Evolutionary conservation across 352 stramenopile genomes (phyloP).

Genomic region (Hyphochytrium catenoides): DNA sequence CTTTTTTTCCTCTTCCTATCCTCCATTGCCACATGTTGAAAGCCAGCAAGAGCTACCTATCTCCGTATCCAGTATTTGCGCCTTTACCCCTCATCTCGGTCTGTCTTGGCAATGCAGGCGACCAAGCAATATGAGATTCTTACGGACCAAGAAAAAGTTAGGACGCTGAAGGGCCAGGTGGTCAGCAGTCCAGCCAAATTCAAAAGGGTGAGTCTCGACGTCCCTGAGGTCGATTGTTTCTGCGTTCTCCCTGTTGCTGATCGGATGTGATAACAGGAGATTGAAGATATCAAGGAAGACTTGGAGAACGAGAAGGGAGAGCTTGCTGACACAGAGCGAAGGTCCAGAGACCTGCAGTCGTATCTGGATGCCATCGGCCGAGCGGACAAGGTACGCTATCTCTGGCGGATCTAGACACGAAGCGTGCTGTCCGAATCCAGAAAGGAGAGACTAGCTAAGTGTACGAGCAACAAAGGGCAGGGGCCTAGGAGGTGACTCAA

Average conservation of each 20-base stretch:
- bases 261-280: conserved; percentile 20
- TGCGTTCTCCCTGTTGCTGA: neutral
- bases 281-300: conserved; percentile 37
- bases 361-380: conserved; percentile 36
- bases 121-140: conserved; percentile 42
- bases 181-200: conserved; percentile 69
- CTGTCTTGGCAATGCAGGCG: conserved; percentile 4
- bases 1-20: no score
- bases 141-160: conserved; percentile 49
- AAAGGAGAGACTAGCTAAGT: no score
- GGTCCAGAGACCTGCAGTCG: conserved; percentile 21
- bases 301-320: conserved; percentile 15
- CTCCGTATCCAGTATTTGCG: conserved; percentile 10
- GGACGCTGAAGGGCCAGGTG: conserved; percentile 44
- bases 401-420: no score
- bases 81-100: neutral
- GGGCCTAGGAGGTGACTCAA: no score
- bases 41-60: no score
- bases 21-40: no score
- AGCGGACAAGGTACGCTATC: conserved; percentile 17
- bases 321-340: conserved; percentile 30
- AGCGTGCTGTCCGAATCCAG: no score
- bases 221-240: neutral
- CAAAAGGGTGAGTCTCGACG: conserved; percentile 15
- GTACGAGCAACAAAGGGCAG: no score